Evolutionary conservation across 2,329 filamentous ascomycete genomes (phyloP).

Genomic region (Colletotrichum salicis): DNA sequence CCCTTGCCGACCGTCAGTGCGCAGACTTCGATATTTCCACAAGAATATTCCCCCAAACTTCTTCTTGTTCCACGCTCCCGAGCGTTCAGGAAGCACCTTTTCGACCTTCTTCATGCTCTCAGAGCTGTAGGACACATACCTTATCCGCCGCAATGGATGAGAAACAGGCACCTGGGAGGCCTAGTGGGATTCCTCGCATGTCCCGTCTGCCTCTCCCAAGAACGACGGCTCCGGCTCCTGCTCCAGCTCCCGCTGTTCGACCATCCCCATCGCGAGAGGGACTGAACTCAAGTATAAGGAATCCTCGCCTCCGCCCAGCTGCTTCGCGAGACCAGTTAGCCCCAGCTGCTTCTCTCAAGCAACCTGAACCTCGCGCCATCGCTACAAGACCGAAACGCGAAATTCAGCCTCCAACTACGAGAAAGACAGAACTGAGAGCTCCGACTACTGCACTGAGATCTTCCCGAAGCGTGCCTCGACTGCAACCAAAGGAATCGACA

Average conservation of each 20-base stretch:
- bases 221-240: conserved; percentile 37
- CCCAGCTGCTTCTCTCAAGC: conserved; percentile 27
- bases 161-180: conserved; percentile 27
- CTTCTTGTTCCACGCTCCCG: not conserved
- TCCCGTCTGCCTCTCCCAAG: conserved; percentile 52
- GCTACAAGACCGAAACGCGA: conserved; percentile 28
- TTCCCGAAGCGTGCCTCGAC: conserved; percentile 24
- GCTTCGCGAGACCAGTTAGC: conserved; percentile 39
- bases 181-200: conserved; percentile 48
- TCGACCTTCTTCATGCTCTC: not conserved
- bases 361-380: conserved; percentile 13
- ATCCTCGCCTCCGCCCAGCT: conserved; percentile 52
- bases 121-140: not conserved
- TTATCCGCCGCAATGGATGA: conserved; percentile 28
- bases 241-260: conserved; percentile 42
- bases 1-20: conserved; percentile 12
- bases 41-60: not conserved
- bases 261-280: conserved; percentile 44
- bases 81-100: not conserved
- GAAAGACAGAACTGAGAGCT: conserved; percentile 8
- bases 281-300: conserved; percentile 34
- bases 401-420: conserved; percentile 36
- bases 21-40: not conserved
- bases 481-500: conserved; percentile 25
- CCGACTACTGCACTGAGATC: conserved; percentile 4